Evolutionary conservation across 2,329 filamentous ascomycete genomes (phyloP).

Genomic region (Zarea fungicola): DNA sequence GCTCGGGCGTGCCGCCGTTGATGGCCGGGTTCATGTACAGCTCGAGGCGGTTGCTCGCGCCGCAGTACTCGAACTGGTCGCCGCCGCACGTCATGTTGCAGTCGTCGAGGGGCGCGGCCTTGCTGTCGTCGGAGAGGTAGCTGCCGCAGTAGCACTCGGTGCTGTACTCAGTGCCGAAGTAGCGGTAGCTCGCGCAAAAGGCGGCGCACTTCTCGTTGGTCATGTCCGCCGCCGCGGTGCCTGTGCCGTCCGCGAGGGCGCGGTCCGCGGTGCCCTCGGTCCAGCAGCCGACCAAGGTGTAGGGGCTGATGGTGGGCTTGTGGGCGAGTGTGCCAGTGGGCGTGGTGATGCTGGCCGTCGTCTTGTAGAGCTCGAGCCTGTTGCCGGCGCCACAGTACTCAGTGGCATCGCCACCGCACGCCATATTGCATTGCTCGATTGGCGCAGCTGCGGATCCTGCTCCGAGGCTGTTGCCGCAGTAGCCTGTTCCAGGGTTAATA

Average conservation of each 20-base stretch:
- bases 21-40: slow-evolving; percentile 28
- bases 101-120: slow-evolving; percentile 24
- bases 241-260: slow-evolving; percentile 27
- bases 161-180: slow-evolving; percentile 37
- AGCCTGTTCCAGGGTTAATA: too few species aligned
- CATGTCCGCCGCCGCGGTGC: slow-evolving; percentile 24
- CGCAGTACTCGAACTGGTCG: slow-evolving; percentile 29
- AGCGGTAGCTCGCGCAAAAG: slow-evolving; percentile 32
- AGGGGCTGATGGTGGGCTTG: slow-evolving; percentile 26
- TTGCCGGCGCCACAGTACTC: slow-evolving; percentile 39
- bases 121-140: slow-evolving; percentile 23
- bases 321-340: slow-evolving; percentile 20
- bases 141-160: slow-evolving; percentile 36
- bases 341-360: slow-evolving; percentile 30
- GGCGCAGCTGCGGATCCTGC: slow-evolving; percentile 24
- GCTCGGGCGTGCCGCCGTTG: slow-evolving; percentile 23
- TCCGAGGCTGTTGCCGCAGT: slow-evolving; percentile 41
- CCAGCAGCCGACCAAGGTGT: slow-evolving; percentile 36
- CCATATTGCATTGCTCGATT: slow-evolving; percentile 31
- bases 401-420: slow-evolving; percentile 35
- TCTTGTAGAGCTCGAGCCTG: slow-evolving; percentile 39
- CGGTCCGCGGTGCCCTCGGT: slow-evolving; percentile 31
- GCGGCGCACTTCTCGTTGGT: slow-evolving; percentile 29
- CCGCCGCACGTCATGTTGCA: slow-evolving; percentile 32
- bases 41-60: slow-evolving; percentile 27